phyloP scores from a whole-genome alignment of 2,329 filamentous ascomycete species.

The Botrytis tulipae region DNA sequence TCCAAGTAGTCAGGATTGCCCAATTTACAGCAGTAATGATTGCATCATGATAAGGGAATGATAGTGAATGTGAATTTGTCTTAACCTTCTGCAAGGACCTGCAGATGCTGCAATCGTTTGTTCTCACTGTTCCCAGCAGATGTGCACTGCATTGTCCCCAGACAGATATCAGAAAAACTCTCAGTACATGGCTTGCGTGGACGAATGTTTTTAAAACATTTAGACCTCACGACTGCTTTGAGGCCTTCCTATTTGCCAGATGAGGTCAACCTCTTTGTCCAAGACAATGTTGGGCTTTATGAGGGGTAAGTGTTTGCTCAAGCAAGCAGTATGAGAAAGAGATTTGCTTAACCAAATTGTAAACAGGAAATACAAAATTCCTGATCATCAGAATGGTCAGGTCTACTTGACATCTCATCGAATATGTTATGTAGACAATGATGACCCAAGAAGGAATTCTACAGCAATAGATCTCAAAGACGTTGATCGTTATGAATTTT shows the following conservation, averaged over 20 bases:
- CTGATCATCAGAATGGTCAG: slow-evolving; percentile 90
- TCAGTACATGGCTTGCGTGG: slow-evolving; percentile 48
- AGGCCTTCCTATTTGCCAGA: slow-evolving; percentile 89
- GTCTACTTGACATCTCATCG: slow-evolving; percentile 95
- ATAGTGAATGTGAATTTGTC: slow-evolving; percentile 2
- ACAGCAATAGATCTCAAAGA: slow-evolving; percentile 85
- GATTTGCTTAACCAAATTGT: not conserved
- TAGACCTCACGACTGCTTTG: slow-evolving; percentile 94
- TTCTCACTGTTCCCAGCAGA: not conserved
- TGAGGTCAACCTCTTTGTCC: slow-evolving; percentile 92
- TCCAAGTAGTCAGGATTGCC: not conserved
- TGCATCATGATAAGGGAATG: not conserved
- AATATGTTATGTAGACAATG: slow-evolving; percentile 89
- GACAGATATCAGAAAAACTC: slow-evolving; percentile 12
- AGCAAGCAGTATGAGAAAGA: not conserved
- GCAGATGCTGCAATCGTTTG: not conserved
- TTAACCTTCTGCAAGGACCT: not conserved
- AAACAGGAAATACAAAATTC: slow-evolving; percentile 86
- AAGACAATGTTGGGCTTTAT: slow-evolving; percentile 96
- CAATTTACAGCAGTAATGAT: not conserved
- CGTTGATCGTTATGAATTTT: slow-evolving; percentile 86
- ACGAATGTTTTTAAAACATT: slow-evolving; percentile 96
- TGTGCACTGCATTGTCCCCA: slow-evolving; percentile 3
- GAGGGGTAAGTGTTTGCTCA: slow-evolving; percentile 69
- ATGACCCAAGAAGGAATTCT: slow-evolving; percentile 80